phyloP scores from a whole-genome alignment of 2,329 filamentous ascomycete genomes.

The Sporothrix dimorphospora region DNA sequence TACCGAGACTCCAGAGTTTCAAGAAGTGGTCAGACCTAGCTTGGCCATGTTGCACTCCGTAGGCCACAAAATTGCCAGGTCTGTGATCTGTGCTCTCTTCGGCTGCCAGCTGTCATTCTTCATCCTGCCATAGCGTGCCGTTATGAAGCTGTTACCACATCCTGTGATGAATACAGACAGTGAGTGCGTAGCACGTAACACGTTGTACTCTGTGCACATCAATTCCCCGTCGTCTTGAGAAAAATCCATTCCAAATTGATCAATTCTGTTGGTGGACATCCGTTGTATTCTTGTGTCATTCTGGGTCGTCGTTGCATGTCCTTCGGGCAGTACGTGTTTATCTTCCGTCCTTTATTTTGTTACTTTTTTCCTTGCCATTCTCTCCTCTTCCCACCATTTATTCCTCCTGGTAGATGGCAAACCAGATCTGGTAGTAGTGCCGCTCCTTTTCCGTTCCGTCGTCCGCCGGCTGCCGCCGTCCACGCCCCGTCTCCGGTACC shows the following conservation, averaged over 20 bases:
- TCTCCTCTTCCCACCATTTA: background rate
- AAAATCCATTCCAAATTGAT: no score
- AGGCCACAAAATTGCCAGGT: background rate
- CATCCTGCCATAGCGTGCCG: background rate
- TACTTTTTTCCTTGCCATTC: background rate
- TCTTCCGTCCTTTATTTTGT: no score
- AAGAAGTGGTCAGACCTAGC: slow-evolving; percentile 6
- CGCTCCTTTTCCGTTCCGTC: background rate
- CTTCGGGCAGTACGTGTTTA: no score
- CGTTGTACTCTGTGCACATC: no score
- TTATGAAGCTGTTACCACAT: background rate
- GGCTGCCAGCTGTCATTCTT: background rate
- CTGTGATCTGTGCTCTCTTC: background rate
- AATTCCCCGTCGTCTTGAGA: no score
- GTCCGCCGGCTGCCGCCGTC: background rate
- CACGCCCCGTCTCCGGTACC: slow-evolving; percentile 1
- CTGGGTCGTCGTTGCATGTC: no score
- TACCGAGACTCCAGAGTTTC: slow-evolving; percentile 19
- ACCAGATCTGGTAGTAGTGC: background rate
- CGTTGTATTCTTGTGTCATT: no score
- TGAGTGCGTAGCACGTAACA: no score
- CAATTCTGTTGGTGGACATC: no score
- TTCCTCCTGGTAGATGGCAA: slow-evolving; percentile 21
- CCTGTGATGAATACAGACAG: background rate
- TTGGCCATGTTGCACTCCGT: slow-evolving; percentile 5